Conservation (phyloP, 2,329 filamentous ascomycete species). For the Huntiella omanensis region DNA sequence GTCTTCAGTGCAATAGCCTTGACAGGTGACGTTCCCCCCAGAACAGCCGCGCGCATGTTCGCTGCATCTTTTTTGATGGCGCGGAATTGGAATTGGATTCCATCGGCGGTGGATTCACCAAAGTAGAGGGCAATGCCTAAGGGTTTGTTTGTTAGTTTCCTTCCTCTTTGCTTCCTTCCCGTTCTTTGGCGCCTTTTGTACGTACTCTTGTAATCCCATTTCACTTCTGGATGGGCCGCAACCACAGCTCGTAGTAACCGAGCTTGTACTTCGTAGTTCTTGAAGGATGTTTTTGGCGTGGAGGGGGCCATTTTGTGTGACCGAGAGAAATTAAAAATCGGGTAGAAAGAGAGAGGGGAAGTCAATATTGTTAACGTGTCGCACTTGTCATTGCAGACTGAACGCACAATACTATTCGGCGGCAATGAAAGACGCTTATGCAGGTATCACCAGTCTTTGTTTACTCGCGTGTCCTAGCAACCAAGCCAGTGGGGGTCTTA, state of each 20-base stretch:
- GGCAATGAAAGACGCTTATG: too few species aligned
- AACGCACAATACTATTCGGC: too few species aligned
- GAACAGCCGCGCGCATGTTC: conserved; percentile 25
- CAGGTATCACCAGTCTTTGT: too few species aligned
- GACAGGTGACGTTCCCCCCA: conserved; percentile 27
- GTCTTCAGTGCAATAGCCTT: conserved; percentile 17
- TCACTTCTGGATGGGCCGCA: conserved; percentile 33
- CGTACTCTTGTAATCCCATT: conserved; percentile 45
- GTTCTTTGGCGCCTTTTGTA: not conserved
- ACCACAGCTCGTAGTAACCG: conserved; percentile 43
- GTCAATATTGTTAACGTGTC: too few species aligned
- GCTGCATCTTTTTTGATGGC: conserved; percentile 34
- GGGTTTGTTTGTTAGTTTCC: not conserved
- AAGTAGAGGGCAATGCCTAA: conserved; percentile 41
- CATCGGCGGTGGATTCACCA: conserved; percentile 36
- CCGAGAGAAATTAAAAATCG: too few species aligned
- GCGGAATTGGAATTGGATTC: conserved; percentile 43
- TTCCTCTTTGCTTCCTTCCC: too few species aligned
- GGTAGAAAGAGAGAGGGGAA: too few species aligned
- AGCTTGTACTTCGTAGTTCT: conserved; percentile 37
- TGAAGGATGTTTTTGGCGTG: conserved; percentile 33
- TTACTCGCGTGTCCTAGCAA: too few species aligned
- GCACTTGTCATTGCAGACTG: too few species aligned
- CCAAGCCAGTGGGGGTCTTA: too few species aligned
- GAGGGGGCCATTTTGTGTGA: conserved; percentile 25